These are phyloP conservation scores for Sambucus nigra DNA, from an alignment of 129 eudicot species.

Conservation along the genomic window DNA sequence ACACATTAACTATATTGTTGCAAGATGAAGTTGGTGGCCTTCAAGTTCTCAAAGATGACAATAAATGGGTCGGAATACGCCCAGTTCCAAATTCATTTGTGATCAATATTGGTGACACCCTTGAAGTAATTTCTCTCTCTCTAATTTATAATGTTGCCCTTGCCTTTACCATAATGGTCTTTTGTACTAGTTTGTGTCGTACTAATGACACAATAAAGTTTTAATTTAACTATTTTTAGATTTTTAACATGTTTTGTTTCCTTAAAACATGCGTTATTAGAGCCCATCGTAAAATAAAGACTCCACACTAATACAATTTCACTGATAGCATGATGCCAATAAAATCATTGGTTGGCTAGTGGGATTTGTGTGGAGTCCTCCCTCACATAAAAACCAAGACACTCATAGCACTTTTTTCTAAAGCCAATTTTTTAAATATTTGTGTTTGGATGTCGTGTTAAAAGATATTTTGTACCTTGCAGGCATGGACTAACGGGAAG, in stretches of 20 bases:
- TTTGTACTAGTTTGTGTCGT: too few relatives aligned
- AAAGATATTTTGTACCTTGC: not conserved
- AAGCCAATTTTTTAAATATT: not conserved
- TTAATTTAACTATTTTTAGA: too few relatives aligned
- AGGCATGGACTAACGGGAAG: slow-evolving; percentile 31
- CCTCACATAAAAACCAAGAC: too few relatives aligned
- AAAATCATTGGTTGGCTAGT: too few relatives aligned
- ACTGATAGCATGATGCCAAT: too few relatives aligned
- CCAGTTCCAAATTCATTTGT: slow-evolving; percentile 22
- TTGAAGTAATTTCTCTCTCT: slow-evolving; percentile 13
- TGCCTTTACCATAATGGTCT: too few relatives aligned
- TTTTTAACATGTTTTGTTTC: too few relatives aligned
- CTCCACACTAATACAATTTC: too few relatives aligned
- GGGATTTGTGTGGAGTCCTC: too few relatives aligned
- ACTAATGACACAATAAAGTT: too few relatives aligned
- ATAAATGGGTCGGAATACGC: slow-evolving; percentile 18
- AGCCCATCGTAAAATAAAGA: too few relatives aligned
- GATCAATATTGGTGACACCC: slow-evolving; percentile 25
- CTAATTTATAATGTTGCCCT: not conserved
- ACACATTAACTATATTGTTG: slow-evolving; percentile 17
- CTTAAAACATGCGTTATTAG: too few relatives aligned
- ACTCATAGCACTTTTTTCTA: not conserved
- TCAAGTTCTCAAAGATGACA: slow-evolving; percentile 17
- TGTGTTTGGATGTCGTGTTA: not conserved
- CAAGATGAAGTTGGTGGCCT: slow-evolving; percentile 29